phyloP scores from a whole-genome alignment of 495 filamentous ascomycete species.

The Aspergillus conjunctus region DNA sequence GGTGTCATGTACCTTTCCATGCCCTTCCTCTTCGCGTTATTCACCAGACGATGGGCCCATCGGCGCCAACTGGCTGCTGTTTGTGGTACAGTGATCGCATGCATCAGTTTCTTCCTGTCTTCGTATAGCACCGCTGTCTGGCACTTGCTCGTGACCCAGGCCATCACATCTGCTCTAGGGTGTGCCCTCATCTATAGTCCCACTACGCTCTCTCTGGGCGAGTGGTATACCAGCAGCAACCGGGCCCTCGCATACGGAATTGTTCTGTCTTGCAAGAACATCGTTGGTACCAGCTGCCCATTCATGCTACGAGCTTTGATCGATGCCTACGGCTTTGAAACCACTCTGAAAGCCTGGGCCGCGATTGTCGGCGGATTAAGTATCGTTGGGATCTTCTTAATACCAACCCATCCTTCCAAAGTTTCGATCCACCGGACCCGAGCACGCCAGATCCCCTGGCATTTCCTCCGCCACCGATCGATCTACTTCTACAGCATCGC shows the following conservation, averaged over 20 bases:
- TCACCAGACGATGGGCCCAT: constrained; percentile 14
- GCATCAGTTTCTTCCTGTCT: constrained; percentile 38
- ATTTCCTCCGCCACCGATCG: constrained; percentile 44
- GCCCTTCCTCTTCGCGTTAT: constrained; percentile 14
- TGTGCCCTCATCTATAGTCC: constrained; percentile 54
- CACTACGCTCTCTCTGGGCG: constrained; percentile 56
- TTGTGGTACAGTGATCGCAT: constrained; percentile 11
- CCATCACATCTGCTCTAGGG: constrained; percentile 56
- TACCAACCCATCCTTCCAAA: constrained; percentile 56
- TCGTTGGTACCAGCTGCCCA: constrained; percentile 53
- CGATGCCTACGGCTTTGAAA: constrained; percentile 54
- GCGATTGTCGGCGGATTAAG: constrained; percentile 33
- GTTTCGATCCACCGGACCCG: constrained; percentile 55
- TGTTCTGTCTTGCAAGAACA: constrained; percentile 58
- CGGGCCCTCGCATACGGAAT: constrained; percentile 52
- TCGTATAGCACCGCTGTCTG: constrained; percentile 53
- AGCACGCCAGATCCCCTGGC: constrained; percentile 10
- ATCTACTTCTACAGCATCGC: constrained; percentile 50
- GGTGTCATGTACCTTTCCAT: constrained; percentile 17
- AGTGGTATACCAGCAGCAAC: constrained; percentile 59
- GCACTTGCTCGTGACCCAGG: constrained; percentile 58
- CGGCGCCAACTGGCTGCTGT: constrained; percentile 11
- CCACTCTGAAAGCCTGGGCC: constrained; percentile 58
- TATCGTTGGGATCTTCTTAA: constrained; percentile 39
- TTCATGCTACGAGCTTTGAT: constrained; percentile 56